A percentile compares a stretch with the other conserved stretches of the same genome.
Conservation (phyloP, 805 yeast species). For the Metahyphopichia silvanorum region DNA sequence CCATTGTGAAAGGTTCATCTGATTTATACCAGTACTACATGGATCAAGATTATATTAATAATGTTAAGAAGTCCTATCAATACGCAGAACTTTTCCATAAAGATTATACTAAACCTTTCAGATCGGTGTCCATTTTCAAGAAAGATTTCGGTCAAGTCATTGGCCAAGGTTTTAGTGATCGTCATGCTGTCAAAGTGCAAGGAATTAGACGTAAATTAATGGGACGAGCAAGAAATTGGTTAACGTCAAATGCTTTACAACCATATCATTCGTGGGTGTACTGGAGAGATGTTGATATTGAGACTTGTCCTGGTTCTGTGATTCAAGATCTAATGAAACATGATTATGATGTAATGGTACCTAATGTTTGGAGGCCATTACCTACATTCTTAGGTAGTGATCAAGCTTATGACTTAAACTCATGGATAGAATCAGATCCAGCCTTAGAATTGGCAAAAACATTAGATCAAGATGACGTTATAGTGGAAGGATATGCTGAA, state of each 20-base stretch:
- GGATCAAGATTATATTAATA: conserved; percentile 58
- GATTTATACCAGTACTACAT: conserved; percentile 68
- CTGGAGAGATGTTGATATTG: conserved; percentile 88
- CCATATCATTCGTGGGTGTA: conserved; percentile 90
- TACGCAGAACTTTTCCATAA: conserved; percentile 58
- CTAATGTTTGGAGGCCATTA: conserved; percentile 95
- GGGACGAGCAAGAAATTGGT: conserved; percentile 89
- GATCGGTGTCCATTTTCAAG: conserved; percentile 75
- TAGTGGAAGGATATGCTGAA: conserved; percentile 85
- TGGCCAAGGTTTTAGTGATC: conserved; percentile 80
- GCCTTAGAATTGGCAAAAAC: conserved; percentile 65
- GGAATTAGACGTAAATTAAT: conserved; percentile 79
- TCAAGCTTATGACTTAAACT: conserved; percentile 94
- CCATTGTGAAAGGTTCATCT: conserved; percentile 48
- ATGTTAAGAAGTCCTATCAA: conserved; percentile 55
- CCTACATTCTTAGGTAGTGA: conserved; percentile 88
- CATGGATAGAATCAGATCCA: conserved; percentile 89
- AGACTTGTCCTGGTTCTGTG: conserved; percentile 74
- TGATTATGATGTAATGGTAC: conserved; percentile 71
- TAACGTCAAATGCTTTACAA: conserved; percentile 66
- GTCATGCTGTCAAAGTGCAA: conserved; percentile 83
- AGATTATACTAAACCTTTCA: conserved; percentile 64
- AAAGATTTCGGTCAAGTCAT: conserved; percentile 82
- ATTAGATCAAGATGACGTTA: conserved; percentile 76
- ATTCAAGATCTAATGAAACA: conserved; percentile 69